These are phyloP conservation scores for Eucalyptus dawsonii DNA, from an alignment of 345 rosid genomes.

Conservation along the genomic window DNA sequence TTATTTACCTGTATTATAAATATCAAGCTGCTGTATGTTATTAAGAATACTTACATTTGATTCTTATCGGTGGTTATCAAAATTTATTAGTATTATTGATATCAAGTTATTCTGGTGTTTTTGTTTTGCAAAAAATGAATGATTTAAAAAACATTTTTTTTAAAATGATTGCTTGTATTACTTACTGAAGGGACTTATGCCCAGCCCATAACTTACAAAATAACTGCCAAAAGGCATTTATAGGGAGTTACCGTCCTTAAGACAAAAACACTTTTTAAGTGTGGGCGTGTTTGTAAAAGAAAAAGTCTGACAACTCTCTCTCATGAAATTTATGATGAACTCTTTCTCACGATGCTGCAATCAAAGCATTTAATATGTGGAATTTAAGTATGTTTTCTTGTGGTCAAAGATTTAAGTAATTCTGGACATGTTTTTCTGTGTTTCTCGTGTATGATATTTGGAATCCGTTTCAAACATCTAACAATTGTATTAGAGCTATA, in stretches of 20 bases:
- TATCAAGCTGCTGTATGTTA: background rate
- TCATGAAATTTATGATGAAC: too few relatives aligned
- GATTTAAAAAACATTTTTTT: accelerated
- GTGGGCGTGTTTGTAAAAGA: too few relatives aligned
- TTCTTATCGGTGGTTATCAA: background rate
- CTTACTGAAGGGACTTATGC: accelerated
- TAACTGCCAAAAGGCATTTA: too few relatives aligned
- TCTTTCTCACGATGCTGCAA: too few relatives aligned
- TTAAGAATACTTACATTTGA: background rate
- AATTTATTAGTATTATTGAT: background rate
- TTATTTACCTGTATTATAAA: background rate
- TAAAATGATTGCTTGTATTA: accelerated
- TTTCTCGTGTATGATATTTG: too few relatives aligned
- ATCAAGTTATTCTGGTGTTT: accelerated
- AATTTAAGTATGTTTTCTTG: background rate
- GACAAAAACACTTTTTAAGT: too few relatives aligned
- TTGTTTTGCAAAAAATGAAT: background rate
- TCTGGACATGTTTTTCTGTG: accelerated
- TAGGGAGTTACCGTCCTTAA: too few relatives aligned
- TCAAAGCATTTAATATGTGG: background rate
- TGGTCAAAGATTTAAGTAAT: background rate
- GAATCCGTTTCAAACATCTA: background rate
- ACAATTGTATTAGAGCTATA: accelerated
- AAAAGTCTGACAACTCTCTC: too few relatives aligned
- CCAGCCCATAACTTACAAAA: too few relatives aligned